A percentile compares a stretch with the other conserved stretches of the same genome.
Evolutionary conservation across 140 eudicot genomes (phyloP).

Genomic region (Stevia rebaudiana): DNA sequence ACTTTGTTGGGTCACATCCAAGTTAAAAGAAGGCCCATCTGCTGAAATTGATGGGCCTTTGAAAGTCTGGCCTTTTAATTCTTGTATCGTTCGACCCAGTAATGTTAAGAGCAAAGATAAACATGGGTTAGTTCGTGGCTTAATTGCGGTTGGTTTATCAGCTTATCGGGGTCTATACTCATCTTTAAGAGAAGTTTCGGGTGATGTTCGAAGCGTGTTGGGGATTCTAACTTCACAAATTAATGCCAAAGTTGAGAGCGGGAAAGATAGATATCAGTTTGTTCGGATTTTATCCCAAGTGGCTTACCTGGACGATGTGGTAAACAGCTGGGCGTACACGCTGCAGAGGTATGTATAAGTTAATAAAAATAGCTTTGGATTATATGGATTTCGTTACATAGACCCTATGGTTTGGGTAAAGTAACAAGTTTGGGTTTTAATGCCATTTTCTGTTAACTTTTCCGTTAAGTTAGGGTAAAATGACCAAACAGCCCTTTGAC

Average conservation of each 20-base stretch:
- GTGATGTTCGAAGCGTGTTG: constrained; percentile 68
- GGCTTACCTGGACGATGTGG: constrained; percentile 88
- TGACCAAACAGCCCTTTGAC: no score
- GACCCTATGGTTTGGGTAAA: no score
- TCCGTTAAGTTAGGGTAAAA: no score
- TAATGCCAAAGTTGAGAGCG: constrained; percentile 61
- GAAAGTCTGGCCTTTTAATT: constrained; percentile 96
- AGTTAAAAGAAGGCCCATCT: constrained; percentile 84
- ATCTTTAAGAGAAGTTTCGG: constrained; percentile 56
- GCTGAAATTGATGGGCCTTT: constrained; percentile 56
- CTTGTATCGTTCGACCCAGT: constrained; percentile 70
- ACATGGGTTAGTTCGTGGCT: constrained; percentile 64
- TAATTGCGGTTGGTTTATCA: constrained; percentile 76
- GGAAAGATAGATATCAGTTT: constrained; percentile 59
- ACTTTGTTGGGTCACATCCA: constrained; percentile 97
- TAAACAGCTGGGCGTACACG: constrained; percentile 66
- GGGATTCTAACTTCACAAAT: constrained; percentile 55
- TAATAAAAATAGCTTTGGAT: background rate
- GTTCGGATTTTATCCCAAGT: constrained; percentile 67
- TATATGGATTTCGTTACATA: no score
- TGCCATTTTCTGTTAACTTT: no score
- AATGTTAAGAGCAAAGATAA: constrained; percentile 41
- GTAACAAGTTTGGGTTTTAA: no score
- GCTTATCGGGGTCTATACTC: constrained; percentile 84
- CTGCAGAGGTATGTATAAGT: constrained; percentile 58